Base-by-base conservation (phyloP, 129 eudicot genomes). In the Arctium lappa region DNA sequence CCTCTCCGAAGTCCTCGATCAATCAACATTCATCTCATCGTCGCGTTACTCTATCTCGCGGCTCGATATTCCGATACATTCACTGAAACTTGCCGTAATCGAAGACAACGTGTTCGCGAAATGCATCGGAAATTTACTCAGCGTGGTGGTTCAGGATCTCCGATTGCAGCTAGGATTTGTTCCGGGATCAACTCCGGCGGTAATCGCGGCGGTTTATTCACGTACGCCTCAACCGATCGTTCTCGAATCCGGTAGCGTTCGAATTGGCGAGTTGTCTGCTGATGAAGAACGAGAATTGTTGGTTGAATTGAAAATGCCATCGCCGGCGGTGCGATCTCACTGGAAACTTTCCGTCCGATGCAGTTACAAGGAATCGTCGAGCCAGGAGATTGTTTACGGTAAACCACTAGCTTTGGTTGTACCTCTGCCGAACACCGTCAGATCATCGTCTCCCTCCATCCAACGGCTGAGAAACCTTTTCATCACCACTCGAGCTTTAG, bases 231-330 rank as follows among this genome's bases (percentile, higher is more conserved):
- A 88, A 46, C 97, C 97, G 29, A 80, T 78, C 4, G 46, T 81
- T 9, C 88, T 90, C 10, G 97, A 93, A 76, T 85, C 92, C 80
- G 87, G 89, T 68, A 84, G 88, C 37, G 81, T 81, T 2, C 71
- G 82, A 72, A 68, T 96, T 13, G 98, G 97, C 9, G 94, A 93
- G 1, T 79, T 92, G 3, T 90, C 86, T 30, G 86, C 92, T 0
- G 95, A 82, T 1, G 99, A 96, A 65, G 98, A 93, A 82, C 86
- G 90, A 63, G 99, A 93, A 70, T 60, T 96, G 8, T 31, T 91
- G 31, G 76, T 96, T 29, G 99, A 93, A 81, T 18, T 96, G 74
- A 89, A 87, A 75, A 88, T 90, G 18, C 97, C 98, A 32, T 88
- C 95, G 63, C 79, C 91, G 63, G 75, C 85, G 3, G 70, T 62